These are phyloP conservation scores for Russula earlei DNA, from an alignment of 768 basidiomycete species.

Conservation along the genomic window DNA sequence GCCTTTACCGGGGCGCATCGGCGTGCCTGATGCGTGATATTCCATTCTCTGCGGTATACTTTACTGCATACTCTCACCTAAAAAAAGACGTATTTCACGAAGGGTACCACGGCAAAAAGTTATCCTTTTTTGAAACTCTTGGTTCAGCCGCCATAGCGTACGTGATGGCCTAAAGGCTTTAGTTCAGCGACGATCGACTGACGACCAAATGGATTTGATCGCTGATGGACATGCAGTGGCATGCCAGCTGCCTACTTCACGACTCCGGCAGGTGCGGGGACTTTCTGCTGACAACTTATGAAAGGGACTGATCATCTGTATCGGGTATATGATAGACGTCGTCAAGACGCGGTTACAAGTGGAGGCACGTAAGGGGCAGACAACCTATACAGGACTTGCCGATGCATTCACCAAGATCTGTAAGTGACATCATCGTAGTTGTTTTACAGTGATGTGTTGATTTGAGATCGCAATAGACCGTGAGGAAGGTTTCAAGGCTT, in stretches of 20 bases:
- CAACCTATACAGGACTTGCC: slow-evolving; percentile 78
- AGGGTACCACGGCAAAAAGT: slow-evolving; percentile 88
- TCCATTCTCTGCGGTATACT: slow-evolving; percentile 93
- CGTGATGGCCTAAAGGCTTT: slow-evolving; percentile 26
- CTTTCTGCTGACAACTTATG: not conserved
- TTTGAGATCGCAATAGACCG: slow-evolving; percentile 40
- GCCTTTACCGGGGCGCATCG: slow-evolving; percentile 86
- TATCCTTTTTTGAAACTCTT: slow-evolving; percentile 86
- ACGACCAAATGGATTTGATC: slow-evolving; percentile 9
- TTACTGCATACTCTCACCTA: slow-evolving; percentile 79
- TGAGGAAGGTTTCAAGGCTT: slow-evolving; percentile 81
- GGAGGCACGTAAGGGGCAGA: slow-evolving; percentile 85
- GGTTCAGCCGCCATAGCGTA: slow-evolving; percentile 74
- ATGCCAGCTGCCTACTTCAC: slow-evolving; percentile 97
- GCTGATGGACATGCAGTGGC: slow-evolving; percentile 46
- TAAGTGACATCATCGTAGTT: slow-evolving; percentile 32
- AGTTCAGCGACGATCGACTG: slow-evolving; percentile 8
- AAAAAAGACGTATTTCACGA: slow-evolving; percentile 94
- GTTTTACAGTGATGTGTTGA: not conserved
- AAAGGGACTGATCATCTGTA: slow-evolving; percentile 12
- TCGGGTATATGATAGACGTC: slow-evolving; percentile 51
- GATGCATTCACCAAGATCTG: slow-evolving; percentile 92
- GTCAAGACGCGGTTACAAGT: slow-evolving; percentile 96
- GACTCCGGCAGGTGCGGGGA: slow-evolving; percentile 67
- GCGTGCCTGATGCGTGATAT: slow-evolving; percentile 94